Conservation (phyloP, 768 basidiomycete genomes). For the Russula vinacea region DNA sequence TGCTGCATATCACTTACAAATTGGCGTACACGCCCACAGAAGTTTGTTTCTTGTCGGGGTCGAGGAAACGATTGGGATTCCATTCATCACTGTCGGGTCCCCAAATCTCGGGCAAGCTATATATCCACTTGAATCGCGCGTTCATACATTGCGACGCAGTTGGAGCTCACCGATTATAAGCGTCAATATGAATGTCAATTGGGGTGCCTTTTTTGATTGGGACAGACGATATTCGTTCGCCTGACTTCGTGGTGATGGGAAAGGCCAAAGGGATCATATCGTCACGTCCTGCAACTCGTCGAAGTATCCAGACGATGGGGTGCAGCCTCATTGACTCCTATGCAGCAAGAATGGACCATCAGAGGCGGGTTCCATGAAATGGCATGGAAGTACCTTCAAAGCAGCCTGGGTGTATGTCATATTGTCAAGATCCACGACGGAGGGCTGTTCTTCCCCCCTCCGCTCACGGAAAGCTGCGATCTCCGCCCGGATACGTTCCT, state of each 20-base stretch:
- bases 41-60: conserved; percentile 24
- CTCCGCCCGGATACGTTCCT: conserved; percentile 26
- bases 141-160: not conserved
- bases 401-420: conserved; percentile 26
- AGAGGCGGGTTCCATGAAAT: not conserved
- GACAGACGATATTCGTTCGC: conserved; percentile 22
- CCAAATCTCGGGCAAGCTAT: conserved; percentile 28
- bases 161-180: conserved; percentile 23
- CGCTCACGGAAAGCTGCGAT: conserved; percentile 15
- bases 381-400: conserved; percentile 19
- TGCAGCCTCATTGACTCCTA: conserved; percentile 29
- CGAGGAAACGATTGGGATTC: conserved; percentile 28
- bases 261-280: conserved; percentile 27
- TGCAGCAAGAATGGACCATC: not conserved
- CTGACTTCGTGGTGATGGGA: conserved; percentile 23
- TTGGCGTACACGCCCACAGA: conserved; percentile 26
- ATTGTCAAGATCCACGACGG: conserved; percentile 19
- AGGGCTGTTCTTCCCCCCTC: conserved; percentile 7
- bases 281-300: conserved; percentile 20
- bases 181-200: conserved; percentile 22
- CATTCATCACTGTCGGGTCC: conserved; percentile 27
- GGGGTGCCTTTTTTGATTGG: conserved; percentile 27
- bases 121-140: not conserved
- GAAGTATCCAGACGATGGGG: conserved; percentile 21
- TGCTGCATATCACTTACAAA: conserved; percentile 17